A percentile compares a stretch with the other conserved stretches of the same genome.
phyloP scores from a whole-genome alignment of 2,329 filamentous ascomycete genomes.

The Colletotrichum sp. region DNA sequence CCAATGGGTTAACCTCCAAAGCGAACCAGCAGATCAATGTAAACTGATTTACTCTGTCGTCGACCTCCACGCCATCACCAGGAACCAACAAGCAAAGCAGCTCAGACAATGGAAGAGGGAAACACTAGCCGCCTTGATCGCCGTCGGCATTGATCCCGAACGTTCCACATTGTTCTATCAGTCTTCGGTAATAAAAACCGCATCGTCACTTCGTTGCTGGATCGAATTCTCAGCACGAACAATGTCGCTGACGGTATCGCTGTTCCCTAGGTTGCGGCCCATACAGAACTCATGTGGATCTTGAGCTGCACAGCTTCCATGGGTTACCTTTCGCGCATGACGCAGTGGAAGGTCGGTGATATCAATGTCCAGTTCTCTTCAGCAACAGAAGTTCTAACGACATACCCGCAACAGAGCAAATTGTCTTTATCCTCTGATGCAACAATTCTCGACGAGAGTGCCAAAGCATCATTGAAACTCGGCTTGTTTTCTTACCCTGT shows the following conservation, averaged over 20 bases:
- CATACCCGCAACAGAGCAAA: constrained; percentile 66
- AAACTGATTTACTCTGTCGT: constrained; percentile 86
- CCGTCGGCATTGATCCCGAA: constrained; percentile 82
- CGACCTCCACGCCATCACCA: constrained; percentile 91
- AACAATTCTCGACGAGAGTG: constrained; percentile 61
- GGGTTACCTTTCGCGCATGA: constrained; percentile 97
- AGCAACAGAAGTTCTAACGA: background rate
- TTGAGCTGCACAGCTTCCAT: constrained; percentile 89
- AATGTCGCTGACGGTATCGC: background rate
- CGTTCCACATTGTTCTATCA: constrained; percentile 83
- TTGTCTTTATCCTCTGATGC: constrained; percentile 66
- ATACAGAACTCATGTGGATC: constrained; percentile 96
- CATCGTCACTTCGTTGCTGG: background rate
- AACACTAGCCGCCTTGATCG: constrained; percentile 79
- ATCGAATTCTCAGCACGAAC: background rate
- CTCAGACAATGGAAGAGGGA: constrained; percentile 73
- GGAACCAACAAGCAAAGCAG: constrained; percentile 67
- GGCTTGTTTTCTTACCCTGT: constrained; percentile 97
- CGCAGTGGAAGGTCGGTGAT: constrained; percentile 86
- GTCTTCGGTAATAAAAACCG: constrained; percentile 54
- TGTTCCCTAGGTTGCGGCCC: constrained; percentile 66
- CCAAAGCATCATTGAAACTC: constrained; percentile 72
- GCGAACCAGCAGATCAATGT: constrained; percentile 59
- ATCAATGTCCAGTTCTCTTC: background rate
- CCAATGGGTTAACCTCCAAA: constrained; percentile 84